A percentile compares a stretch with the other conserved stretches of the same genome.
phyloP scores from a whole-genome alignment of 2,329 filamentous ascomycete genomes.

The Penicillium fuscoglaucum region DNA sequence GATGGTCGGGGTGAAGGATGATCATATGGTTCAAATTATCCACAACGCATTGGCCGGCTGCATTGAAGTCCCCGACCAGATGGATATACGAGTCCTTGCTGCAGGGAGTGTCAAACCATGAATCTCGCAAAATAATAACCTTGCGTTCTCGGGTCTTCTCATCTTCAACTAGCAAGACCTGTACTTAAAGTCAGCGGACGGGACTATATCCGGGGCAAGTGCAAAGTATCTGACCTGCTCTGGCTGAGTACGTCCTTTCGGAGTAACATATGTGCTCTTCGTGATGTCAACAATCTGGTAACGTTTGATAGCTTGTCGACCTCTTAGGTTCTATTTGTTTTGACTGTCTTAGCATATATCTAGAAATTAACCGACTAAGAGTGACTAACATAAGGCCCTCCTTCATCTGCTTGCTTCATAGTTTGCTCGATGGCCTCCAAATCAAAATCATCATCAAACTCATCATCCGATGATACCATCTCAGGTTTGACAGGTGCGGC shows the following conservation, averaged over 20 bases:
- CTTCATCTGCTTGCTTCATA: conserved; percentile 60
- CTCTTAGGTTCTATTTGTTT: conserved; percentile 64
- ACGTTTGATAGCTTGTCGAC: conserved; percentile 73
- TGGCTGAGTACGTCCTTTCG: conserved; percentile 57
- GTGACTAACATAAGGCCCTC: conserved; percentile 65
- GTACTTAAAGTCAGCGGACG: conserved; percentile 24
- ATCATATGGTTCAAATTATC: conserved; percentile 83
- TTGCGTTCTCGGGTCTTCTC: conserved; percentile 68
- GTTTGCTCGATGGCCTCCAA: conserved; percentile 61
- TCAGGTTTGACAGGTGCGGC: conserved; percentile 19
- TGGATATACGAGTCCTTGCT: conserved; percentile 77
- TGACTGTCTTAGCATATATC: conserved; percentile 62
- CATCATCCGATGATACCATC: conserved; percentile 61
- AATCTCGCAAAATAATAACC: conserved; percentile 74
- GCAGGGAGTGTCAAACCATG: conserved; percentile 82
- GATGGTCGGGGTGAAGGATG: conserved; percentile 90
- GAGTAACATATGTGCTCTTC: conserved; percentile 66
- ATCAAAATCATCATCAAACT: conserved; percentile 71
- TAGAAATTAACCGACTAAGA: conserved; percentile 38
- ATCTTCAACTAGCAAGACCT: conserved; percentile 80
- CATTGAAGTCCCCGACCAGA: conserved; percentile 75
- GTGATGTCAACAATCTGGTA: conserved; percentile 77
- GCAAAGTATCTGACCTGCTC: conserved; percentile 65
- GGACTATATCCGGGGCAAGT: neutral
- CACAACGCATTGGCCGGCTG: conserved; percentile 71